Conservation (phyloP, 140 eudicot species). For the Cichorium intybus region DNA sequence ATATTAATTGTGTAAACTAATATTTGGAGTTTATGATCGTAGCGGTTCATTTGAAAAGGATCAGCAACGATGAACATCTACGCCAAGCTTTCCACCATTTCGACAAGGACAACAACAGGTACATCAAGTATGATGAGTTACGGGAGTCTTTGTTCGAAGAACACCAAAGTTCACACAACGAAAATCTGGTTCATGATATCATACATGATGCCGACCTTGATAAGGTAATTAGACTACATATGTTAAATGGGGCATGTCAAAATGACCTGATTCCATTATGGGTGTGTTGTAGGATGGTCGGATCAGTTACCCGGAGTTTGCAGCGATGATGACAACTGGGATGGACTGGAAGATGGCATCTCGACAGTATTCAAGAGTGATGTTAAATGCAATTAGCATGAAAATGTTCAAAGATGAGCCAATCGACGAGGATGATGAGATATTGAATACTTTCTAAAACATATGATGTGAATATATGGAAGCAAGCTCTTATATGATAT, state of each 20-base stretch:
- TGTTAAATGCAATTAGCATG: conserved; percentile 76
- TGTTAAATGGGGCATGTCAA: too few relatives aligned
- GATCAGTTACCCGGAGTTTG: conserved; percentile 74
- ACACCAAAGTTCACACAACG: conserved; percentile 41
- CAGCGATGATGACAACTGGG: conserved; percentile 89
- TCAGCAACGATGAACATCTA: conserved; percentile 66
- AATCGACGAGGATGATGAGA: conserved; percentile 22
- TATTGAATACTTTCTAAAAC: conserved; percentile 18
- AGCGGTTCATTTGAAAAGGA: conserved; percentile 69
- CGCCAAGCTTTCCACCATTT: conserved; percentile 64
- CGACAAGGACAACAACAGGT: conserved; percentile 68
- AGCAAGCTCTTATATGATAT: not conserved
- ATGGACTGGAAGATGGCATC: conserved; percentile 89
- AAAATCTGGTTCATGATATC: conserved; percentile 66
- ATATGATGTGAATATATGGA: conserved; percentile 20
- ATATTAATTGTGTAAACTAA: too few relatives aligned
- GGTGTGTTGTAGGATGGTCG: conserved; percentile 68
- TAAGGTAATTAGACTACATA: conserved; percentile 41
- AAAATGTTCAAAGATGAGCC: conserved; percentile 58
- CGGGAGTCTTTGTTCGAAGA: conserved; percentile 61
- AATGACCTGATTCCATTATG: not conserved
- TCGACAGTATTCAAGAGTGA: conserved; percentile 80
- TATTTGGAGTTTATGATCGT: conserved; percentile 76
- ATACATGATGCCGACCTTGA: conserved; percentile 80
- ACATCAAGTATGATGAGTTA: conserved; percentile 80